A percentile compares a stretch with the other conserved stretches of the same genome.
Conservation (phyloP, 306 rosid genomes). For the Parietaria judaica region DNA sequence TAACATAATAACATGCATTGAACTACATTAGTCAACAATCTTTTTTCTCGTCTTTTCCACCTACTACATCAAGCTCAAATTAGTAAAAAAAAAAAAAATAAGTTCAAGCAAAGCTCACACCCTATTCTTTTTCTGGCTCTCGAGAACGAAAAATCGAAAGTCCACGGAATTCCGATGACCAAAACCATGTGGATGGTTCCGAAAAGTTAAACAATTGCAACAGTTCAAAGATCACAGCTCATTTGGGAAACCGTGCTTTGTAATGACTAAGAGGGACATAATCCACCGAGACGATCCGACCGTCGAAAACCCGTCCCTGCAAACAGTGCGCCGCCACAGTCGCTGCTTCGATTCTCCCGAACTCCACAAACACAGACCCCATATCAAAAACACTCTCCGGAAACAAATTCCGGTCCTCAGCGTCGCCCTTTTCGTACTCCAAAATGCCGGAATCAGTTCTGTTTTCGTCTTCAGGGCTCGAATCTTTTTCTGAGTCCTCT, state of each 20-base stretch:
- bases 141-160: neutral
- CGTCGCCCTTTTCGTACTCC: slow-evolving; percentile 13
- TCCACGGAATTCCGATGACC: neutral
- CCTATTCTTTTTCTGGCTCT: neutral
- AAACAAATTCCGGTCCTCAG: slow-evolving; percentile 22
- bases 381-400: slow-evolving; percentile 32
- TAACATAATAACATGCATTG: too few relatives aligned
- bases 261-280: slow-evolving; percentile 46
- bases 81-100: neutral
- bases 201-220: neutral
- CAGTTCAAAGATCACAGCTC: slow-evolving; percentile 9
- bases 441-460: slow-evolving; percentile 24
- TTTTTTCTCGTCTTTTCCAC: too few relatives aligned
- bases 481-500: slow-evolving; percentile 20
- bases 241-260: slow-evolving; percentile 46
- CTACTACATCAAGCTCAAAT: neutral
- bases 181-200: neutral
- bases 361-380: slow-evolving; percentile 77
- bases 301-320: slow-evolving; percentile 67
- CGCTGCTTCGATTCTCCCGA: slow-evolving; percentile 66
- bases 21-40: too few relatives aligned
- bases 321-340: slow-evolving; percentile 66
- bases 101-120: neutral
- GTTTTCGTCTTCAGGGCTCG: slow-evolving; percentile 6
- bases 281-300: slow-evolving; percentile 54